Evolutionary conservation across 2,329 filamentous ascomycete species (phyloP), one percentile per base, ranked within the genome.

Genomic region (Cordyceps farinosa): DNA sequence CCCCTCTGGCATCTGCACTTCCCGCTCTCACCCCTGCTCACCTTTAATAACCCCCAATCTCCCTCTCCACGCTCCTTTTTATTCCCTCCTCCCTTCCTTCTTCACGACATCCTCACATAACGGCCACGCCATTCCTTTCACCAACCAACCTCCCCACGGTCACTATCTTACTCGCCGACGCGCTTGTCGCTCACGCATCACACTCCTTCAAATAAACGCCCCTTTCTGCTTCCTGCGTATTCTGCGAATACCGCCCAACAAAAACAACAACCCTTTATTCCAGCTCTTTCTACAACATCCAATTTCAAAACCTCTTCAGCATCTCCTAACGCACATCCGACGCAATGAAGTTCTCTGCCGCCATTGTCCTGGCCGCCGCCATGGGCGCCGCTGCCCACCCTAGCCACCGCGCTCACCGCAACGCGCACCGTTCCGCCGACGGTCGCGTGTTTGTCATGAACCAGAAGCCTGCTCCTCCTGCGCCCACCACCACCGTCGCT

Each of bases 341-440:
- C 67, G 76, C 66, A 59, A 80, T 80, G 78, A 79, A 79, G 74
- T 70, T 79, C 71, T 73, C 77, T 34, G 69, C 77, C 61, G 65
- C 74, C 50, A 53, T 78, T 62, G 40, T 77, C 64, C 69, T 79
- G 63, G 73, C 76, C 65, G 74, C 77, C 67, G 77, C 76, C 71
- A 68, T 79, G 55, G 76, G 77, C 69, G 78, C 70, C 63, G 72
- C 76, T 65, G 77, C 78, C 61, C 76, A 75, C 70, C 78, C 78
- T 64, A 78, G 75, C 65, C 71, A 72, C 60, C 74, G 75, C 64
- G 71, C 68, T 45, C 77, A 79, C 71, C 66, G 69, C 65, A 71
- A 75, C 66, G 67, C 69, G 56, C 70, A 76, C 69, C 72, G 72
- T 62, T 72, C 74, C 62, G 29, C 71, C 58, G 69, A 71, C 57